Percentiles rank a stretch among this genome's conserved stretches.
These are phyloP conservation scores for Coemansia sp. DNA, from an alignment of 192 early-diverging fungal genomes.

Conservation along the genomic window DNA sequence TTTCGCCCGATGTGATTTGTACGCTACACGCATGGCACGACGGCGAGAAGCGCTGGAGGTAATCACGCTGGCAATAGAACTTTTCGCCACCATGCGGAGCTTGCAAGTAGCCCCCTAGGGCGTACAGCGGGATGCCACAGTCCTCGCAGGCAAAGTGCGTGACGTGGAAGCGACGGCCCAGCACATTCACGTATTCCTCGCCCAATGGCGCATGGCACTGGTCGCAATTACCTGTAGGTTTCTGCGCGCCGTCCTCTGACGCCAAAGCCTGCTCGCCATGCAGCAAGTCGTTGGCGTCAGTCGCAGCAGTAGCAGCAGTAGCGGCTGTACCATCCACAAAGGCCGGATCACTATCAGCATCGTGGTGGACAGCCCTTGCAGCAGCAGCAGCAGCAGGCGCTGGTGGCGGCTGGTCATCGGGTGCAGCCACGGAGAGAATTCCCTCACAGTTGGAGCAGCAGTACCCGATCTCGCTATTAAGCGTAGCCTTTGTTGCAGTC, in stretches of 20 bases:
- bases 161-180: constrained; percentile 48
- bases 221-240: constrained; percentile 17
- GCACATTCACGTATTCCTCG: constrained; percentile 52
- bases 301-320: background rate
- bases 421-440: constrained; percentile 21
- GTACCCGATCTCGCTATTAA: constrained; percentile 50
- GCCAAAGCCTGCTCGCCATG: background rate
- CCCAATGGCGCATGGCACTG: constrained; percentile 32
- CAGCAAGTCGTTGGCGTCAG: background rate
- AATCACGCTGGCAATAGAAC: constrained; percentile 56
- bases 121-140: constrained; percentile 54
- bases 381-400: background rate
- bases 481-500: constrained; percentile 27
- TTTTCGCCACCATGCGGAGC: constrained; percentile 33
- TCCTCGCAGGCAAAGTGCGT: constrained; percentile 52
- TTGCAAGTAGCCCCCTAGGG: constrained; percentile 52
- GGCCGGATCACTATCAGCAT: background rate
- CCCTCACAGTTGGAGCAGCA: constrained; percentile 52
- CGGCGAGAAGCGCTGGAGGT: constrained; percentile 52
- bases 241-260: background rate
- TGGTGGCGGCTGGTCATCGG: background rate
- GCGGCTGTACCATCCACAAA: background rate
- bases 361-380: background rate
- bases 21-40: constrained; percentile 51
- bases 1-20: constrained; percentile 53